Percentiles rank a stretch among this genome's conserved stretches.
These are phyloP conservation scores for Thymus mandschuricus DNA, from an alignment of 257 asterid genomes.

Conservation along the genomic window DNA sequence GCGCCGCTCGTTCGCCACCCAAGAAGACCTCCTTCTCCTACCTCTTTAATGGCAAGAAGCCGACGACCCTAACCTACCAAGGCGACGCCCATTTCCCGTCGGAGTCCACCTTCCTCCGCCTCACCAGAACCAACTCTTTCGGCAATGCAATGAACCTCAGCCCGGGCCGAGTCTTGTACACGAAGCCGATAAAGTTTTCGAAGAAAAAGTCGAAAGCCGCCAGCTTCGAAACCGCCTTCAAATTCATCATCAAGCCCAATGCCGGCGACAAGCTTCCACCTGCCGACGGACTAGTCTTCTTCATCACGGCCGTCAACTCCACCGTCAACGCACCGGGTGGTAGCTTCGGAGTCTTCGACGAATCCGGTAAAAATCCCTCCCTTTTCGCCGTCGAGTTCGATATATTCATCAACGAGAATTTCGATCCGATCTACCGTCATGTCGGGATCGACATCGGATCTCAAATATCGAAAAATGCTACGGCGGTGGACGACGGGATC, in stretches of 20 bases:
- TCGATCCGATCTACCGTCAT: background rate
- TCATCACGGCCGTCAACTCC: conserved; percentile 1
- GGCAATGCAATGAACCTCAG: background rate
- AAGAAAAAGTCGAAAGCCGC: background rate
- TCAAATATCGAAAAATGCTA: background rate
- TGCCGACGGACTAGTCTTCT: background rate
- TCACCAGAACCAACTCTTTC: background rate
- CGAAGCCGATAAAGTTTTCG: background rate
- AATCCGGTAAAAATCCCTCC: background rate
- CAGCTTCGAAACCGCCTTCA: background rate
- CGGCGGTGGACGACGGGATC: background rate
- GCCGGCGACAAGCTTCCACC: background rate
- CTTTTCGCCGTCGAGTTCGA: conserved; percentile 23
- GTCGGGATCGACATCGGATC: conserved; percentile 13
- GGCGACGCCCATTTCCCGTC: conserved; percentile 12
- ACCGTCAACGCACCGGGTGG: background rate
- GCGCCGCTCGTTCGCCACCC: background rate
- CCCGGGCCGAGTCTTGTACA: conserved; percentile 3
- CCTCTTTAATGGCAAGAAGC: background rate
- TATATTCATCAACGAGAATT: background rate
- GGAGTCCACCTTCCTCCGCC: background rate
- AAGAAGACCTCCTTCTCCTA: background rate
- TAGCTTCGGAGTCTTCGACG: background rate
- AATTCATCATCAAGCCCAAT: background rate
- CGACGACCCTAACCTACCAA: background rate